Conservation (phyloP, 495 filamentous ascomycete species). For the Daldinia bambusicola region DNA sequence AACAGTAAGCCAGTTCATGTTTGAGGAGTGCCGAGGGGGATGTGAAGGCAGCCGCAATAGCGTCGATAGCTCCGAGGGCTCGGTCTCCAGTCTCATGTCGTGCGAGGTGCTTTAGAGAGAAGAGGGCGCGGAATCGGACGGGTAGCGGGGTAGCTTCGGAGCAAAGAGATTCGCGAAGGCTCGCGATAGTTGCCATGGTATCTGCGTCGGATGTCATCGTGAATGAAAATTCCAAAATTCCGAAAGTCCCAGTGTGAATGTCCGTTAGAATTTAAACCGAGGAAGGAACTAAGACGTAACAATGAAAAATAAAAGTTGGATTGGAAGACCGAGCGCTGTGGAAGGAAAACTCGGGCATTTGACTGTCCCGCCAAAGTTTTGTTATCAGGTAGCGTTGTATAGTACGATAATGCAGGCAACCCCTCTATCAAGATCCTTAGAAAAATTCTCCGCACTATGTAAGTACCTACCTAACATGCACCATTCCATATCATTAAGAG, state of each 20-base stretch:
- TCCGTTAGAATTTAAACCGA: background rate
- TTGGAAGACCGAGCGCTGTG: background rate
- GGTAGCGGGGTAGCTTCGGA: constrained; percentile 84
- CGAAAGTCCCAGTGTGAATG: background rate
- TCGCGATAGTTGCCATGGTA: constrained; percentile 56
- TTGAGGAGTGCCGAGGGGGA: constrained; percentile 89
- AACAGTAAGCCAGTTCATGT: constrained; percentile 96
- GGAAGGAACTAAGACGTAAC: background rate
- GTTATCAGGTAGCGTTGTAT: constrained; percentile 8
- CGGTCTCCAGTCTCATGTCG: constrained; percentile 69
- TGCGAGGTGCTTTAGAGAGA: constrained; percentile 95
- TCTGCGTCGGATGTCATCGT: constrained; percentile 42
- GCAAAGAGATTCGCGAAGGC: constrained; percentile 79
- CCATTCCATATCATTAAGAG: too few relatives aligned
- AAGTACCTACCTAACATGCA: too few relatives aligned
- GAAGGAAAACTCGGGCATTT: constrained; percentile 20
- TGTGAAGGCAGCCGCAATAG: constrained; percentile 87
- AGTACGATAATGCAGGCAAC: constrained; percentile 33
- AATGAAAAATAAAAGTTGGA: background rate
- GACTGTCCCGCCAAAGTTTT: constrained; percentile 1
- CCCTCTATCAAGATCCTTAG: constrained; percentile 34
- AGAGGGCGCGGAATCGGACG: constrained; percentile 93
- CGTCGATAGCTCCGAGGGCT: constrained; percentile 82
- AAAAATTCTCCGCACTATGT: constrained; percentile 29
- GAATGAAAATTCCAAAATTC: constrained; percentile 1